phyloP scores from a whole-genome alignment of 1,139 yeast species.

The Taphrina confusa region DNA sequence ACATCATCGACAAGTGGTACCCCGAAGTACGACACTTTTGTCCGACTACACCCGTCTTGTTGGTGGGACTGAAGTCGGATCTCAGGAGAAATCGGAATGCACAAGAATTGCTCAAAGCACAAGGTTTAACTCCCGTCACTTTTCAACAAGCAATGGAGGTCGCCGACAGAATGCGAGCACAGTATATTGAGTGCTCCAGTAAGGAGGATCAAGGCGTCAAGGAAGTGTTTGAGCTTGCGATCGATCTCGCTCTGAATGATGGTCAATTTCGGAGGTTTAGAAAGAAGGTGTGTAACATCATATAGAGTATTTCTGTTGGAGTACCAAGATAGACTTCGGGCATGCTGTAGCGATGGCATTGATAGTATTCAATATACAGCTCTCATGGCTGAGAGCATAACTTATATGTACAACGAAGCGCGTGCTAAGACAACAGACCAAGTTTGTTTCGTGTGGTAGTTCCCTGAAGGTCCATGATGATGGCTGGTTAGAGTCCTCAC shows the following conservation, averaged over 20 bases:
- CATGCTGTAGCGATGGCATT: slow-evolving; percentile 12
- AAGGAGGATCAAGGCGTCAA: slow-evolving; percentile 65
- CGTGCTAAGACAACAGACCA: too few species aligned
- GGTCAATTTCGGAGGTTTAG: slow-evolving; percentile 27
- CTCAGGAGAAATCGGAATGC: slow-evolving; percentile 50
- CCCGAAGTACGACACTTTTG: slow-evolving; percentile 85
- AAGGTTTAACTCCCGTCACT: slow-evolving; percentile 52
- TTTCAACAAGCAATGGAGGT: slow-evolving; percentile 51
- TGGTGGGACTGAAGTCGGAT: slow-evolving; percentile 81
- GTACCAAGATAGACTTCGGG: too few species aligned
- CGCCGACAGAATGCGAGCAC: slow-evolving; percentile 69
- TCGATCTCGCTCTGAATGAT: slow-evolving; percentile 35
- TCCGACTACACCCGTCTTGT: slow-evolving; percentile 70
- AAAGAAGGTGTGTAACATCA: slow-evolving; percentile 20
- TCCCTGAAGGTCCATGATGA: too few species aligned
- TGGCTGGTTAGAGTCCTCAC: too few species aligned
- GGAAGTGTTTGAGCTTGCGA: slow-evolving; percentile 58
- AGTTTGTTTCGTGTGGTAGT: too few species aligned
- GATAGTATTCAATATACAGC: neutral
- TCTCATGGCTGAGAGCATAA: neutral
- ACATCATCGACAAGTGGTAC: slow-evolving; percentile 78
- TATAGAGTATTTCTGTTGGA: neutral
- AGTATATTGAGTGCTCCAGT: slow-evolving; percentile 80
- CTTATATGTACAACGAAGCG: neutral
- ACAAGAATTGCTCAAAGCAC: slow-evolving; percentile 42